Evolutionary conservation across 2,329 filamentous ascomycete species (phyloP), one percentile per base, ranked within the genome.

Genomic region (Colletotrichum sublineola): DNA sequence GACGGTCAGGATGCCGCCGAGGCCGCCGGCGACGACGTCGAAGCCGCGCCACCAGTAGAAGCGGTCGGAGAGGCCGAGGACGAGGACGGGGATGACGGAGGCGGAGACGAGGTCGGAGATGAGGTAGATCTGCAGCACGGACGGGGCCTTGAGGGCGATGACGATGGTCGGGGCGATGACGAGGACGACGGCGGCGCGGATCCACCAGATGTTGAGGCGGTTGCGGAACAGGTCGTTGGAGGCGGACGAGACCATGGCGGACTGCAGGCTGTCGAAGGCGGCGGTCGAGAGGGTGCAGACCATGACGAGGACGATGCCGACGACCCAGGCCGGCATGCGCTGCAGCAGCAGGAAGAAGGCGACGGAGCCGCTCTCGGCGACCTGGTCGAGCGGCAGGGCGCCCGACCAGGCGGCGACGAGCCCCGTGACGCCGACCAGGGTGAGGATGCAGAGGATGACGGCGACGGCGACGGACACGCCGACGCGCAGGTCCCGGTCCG

Each of bases 141-240:
- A 91, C 1, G 93, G 92, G 9, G 91, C 90, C 78, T 91, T 92
- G 67, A 96, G 86, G 14, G 93, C 93, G 58, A 96, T 87, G 36
- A 94, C 89, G 15, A 95, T 88, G 63, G 91, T 89, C 2, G 94
- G 94, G 74, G 95, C 83, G 78, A 95, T 95, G 80, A 95, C 77
- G 20, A 93, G 79, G 1, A 96, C 89, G 36, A 96, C 93, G 52
- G 86, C 86, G 24, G 78, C 86, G 58, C 94, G 91, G 76, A 96
- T 92, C 80, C 86, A 88, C 89, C 93, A 93, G 75, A 95, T 89
- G 77, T 91, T 91, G 68, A 96, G 89, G 72, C 88, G 89, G 86
- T 96, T 96, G 77, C 93, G 91, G 87, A 96, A 96, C 18, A 96
- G 82, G 79, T 96, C 94, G 83, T 96, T 96, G 75, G 92, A 94